Base-by-base conservation (phyloP, 2,329 filamentous ascomycete genomes). In the Colletotrichum gigasporum region DNA sequence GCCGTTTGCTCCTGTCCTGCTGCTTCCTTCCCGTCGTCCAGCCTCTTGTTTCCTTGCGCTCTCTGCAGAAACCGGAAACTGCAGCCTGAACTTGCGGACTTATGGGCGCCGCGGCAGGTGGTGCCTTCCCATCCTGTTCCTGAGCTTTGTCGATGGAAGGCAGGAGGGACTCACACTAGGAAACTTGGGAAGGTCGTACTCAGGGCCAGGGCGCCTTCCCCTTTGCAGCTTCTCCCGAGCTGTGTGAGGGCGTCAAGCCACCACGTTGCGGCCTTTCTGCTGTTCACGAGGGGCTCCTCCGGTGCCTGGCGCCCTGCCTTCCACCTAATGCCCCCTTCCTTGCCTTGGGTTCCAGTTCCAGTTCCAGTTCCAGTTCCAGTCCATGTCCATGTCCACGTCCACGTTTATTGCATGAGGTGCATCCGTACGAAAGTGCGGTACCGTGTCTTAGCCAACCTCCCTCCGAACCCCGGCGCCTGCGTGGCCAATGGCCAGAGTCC, bases 241-340 rank as follows among this genome's bases (percentile, higher is more conserved):
- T 14, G n/a, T n/a, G n/a, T n/a, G n/a, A n/a, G n/a, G n/a, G n/a
- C 32, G 41, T 53, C 32, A 53, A 53, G 61, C 61, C 53, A 63
- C 47, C 60, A 63, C 59, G 61, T 60, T 53, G 47, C 32, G 47
- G 22, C 16, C 45, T 41, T 44, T 26, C 20, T 39, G 8, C 5
- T n/a, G n/a, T n/a, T n/a, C n/a, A n/a, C n/a, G n/a, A n/a, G n/a
- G n/a, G n/a, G n/a, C n/a, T n/a, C n/a, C n/a, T n/a, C n/a, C n/a
- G n/a, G n/a, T n/a, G 45, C 45, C 16, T 44, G n/a, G 8, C 2
- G 7, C n/a, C n/a, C n/a, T n/a, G n/a, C n/a, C n/a, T n/a, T n/a
- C n/a, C n/a, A n/a, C n/a, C n/a, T n/a, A n/a, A n/a, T n/a, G n/a
- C n/a, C n/a, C n/a, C n/a, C n/a, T n/a, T 47, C 42, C 42, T 47